phyloP scores from a whole-genome alignment of 805 yeast species.

The Myxozyma mucilagina region DNA sequence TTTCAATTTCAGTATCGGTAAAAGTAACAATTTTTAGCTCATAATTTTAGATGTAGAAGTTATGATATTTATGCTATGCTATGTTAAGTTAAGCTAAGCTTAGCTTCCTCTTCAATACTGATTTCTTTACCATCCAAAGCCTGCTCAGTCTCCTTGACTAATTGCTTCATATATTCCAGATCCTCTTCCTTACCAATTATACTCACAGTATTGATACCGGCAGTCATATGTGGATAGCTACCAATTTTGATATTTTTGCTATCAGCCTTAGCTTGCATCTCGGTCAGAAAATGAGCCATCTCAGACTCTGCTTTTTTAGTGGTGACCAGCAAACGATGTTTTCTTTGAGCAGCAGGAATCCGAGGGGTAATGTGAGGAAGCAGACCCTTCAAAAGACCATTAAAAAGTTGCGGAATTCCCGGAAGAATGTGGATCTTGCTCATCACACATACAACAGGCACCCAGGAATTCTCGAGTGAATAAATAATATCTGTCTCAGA shows the following conservation, averaged over 20 bases:
- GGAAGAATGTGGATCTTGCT: constrained; percentile 71
- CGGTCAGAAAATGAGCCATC: constrained; percentile 63
- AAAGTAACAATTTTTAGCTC: not conserved
- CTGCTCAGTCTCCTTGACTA: constrained; percentile 51
- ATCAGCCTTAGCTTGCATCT: constrained; percentile 50
- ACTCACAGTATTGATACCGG: constrained; percentile 68
- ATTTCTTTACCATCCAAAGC: constrained; percentile 60
- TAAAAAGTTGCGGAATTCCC: constrained; percentile 78
- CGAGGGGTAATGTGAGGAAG: constrained; percentile 44
- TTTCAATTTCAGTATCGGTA: not conserved
- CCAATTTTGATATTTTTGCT: constrained; percentile 65
- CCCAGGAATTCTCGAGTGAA: constrained; percentile 66
- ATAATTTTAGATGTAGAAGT: not conserved
- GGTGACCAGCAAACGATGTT: constrained; percentile 56
- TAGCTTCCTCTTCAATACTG: constrained; percentile 55
- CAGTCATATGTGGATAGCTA: constrained; percentile 76
- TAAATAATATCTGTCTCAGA: constrained; percentile 40
- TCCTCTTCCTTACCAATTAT: constrained; percentile 59
- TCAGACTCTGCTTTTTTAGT: constrained; percentile 63
- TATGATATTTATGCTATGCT: not conserved
- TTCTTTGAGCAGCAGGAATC: constrained; percentile 43
- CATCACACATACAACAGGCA: constrained; percentile 74
- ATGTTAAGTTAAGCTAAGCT: constrained; percentile 9
- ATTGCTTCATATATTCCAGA: constrained; percentile 42
- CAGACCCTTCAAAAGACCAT: constrained; percentile 51